Conservation (phyloP, 345 rosid genomes). For the Arabidopsis suecica region DNA sequence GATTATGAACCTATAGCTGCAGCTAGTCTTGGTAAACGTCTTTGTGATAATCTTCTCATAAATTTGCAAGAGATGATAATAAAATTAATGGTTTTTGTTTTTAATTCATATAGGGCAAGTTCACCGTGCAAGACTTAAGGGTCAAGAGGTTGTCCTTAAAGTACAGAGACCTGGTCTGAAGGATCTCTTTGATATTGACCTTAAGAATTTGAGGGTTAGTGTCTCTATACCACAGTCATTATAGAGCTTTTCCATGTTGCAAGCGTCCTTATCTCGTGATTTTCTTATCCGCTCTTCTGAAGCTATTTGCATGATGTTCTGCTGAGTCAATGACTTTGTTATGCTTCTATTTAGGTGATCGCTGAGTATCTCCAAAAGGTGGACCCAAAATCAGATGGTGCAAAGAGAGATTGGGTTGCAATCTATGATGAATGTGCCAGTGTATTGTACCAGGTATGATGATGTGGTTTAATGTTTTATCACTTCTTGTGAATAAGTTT, state of each 20-base stretch:
- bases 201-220: slow-evolving; percentile 91
- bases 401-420: slow-evolving; percentile 99
- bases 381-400: slow-evolving; percentile 99
- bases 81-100: not conserved
- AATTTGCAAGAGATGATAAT: slow-evolving; percentile 26
- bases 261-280: not conserved
- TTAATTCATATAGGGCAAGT: slow-evolving; percentile 74
- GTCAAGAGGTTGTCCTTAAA: slow-evolving; percentile 89
- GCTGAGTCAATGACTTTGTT: not conserved
- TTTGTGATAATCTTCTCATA: slow-evolving; percentile 19
- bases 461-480: slow-evolving; percentile 11
- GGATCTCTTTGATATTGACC: slow-evolving; percentile 95
- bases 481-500: not conserved
- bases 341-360: slow-evolving; percentile 62
- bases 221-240: slow-evolving; percentile 21
- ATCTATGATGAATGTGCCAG: slow-evolving; percentile 98
- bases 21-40: slow-evolving; percentile 91
- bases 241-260: not conserved
- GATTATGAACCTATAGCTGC: slow-evolving; percentile 97
- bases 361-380: slow-evolving; percentile 97
- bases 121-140: slow-evolving; percentile 91
- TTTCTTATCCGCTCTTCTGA: not conserved
- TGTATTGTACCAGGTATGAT: slow-evolving; percentile 80
- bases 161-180: slow-evolving; percentile 98
- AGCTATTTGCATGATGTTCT: slow-evolving; percentile 1